These are phyloP conservation scores for Wallemia mellicola DNA, from an alignment of 1,284 basidiomycete species.

Conservation along the genomic window DNA sequence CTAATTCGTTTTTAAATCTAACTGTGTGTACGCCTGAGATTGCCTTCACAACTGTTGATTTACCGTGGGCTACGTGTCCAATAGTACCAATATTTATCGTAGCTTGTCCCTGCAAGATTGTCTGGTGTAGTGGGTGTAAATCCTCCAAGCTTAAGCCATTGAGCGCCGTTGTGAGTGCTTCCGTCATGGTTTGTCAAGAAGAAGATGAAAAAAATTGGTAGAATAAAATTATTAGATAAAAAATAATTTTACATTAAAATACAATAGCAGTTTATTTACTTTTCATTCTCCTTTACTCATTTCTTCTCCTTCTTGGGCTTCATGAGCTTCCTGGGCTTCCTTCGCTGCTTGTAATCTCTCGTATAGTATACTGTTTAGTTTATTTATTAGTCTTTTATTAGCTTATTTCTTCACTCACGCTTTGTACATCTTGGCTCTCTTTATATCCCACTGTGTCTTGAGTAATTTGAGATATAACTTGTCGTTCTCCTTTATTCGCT, in stretches of 20 bases:
- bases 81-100: slow-evolving; percentile 80
- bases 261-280: background rate
- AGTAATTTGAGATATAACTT: background rate
- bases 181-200: background rate
- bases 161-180: background rate
- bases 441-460: background rate
- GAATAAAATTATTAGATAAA: too few relatives aligned
- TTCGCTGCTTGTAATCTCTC: background rate
- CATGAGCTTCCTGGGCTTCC: background rate
- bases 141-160: slow-evolving; percentile 10
- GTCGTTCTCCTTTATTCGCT: background rate
- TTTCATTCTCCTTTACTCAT: background rate
- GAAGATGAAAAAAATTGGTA: too few relatives aligned
- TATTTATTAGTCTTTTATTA: too few relatives aligned
- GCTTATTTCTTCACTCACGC: too few relatives aligned
- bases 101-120: slow-evolving; percentile 93
- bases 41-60: slow-evolving; percentile 94
- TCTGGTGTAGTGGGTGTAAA: slow-evolving; percentile 67
- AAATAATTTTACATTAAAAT: background rate
- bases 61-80: slow-evolving; percentile 92
- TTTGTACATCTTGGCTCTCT: background rate
- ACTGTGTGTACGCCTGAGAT: slow-evolving; percentile 99
- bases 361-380: background rate
- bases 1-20: slow-evolving; percentile 94
- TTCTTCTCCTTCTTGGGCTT: background rate